Evolutionary conservation across 108 stramenopile genomes (phyloP), one percentile per base, ranked within the genome.

Genomic region (Heterococcus sp.): DNA sequence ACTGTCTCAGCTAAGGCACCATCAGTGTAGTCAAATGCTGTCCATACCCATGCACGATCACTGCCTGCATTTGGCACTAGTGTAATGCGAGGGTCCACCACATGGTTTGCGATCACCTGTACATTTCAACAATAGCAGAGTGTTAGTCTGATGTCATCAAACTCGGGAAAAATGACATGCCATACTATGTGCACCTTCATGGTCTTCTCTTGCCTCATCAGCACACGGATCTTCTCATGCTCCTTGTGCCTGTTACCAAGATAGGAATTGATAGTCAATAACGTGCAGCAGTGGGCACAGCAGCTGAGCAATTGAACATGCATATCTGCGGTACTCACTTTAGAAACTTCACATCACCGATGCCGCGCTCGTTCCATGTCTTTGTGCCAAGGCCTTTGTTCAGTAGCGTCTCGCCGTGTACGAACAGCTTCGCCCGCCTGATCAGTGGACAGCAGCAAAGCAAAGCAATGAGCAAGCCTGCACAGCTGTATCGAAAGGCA

Each of bases 151-250:
- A 58, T 14, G 46, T n/a, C n/a, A n/a, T n/a, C n/a, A n/a, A n/a
- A n/a, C n/a, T n/a, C n/a, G n/a, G n/a, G n/a, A n/a, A n/a, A n/a
- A n/a, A n/a, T n/a, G n/a, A n/a, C n/a, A n/a, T n/a, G n/a, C 1
- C 0, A 33, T 1, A 27, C 38, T 0, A 14, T 2, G 0, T 58
- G 30, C 2, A 39, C 84, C 87, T 99, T 99, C 95, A 98, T 95
- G 3, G 97, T 99, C 85, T 99, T 99, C 87, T 99, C 98, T 83
- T 98, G 97, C 46, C 98, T 89, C 98, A 99, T 98, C 46, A 99
- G 90, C 28, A 97, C 76, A 35, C 98, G 92, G 58, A 96, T 86
- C 58, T 90, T 90, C 66, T 90, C 85, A 77, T 91, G 90, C 75
- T 95, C 94, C 80, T 87, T 87, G 90, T 99, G 97, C 39, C 85